Evolutionary conservation across 257 asterid genomes (phyloP), one percentile per base, ranked within the genome.

Genomic region (Salvia splendens): DNA sequence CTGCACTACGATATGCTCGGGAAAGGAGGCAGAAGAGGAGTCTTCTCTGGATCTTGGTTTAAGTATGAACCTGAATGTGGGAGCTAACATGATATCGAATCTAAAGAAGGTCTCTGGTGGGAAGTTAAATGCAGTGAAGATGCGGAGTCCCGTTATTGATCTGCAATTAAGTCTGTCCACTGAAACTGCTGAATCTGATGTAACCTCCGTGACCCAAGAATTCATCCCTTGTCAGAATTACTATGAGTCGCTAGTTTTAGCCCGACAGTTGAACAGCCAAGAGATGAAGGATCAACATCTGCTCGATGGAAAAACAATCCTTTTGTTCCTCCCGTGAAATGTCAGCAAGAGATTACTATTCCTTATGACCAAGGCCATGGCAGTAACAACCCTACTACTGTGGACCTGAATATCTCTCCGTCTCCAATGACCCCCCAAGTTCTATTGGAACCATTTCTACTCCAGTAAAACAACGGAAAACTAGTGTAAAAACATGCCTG

Each of bases 221-320:
- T 63, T 77, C 52, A 49, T 74, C 42, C 67, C 68, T 41, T 57
- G 49, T 71, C 62, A 41, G 64, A 73, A 57, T 47, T 76, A 45
- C 38, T 36, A 74, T 0, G 78, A 74, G 50, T 42, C 73, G 35
- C 77, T 1, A 24, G 30, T 24, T 24, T 24, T 77, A 17, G 43
- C 68, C 40, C 75, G 12, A 41, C 64, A 14, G 15, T 35, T 61
- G 30, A 24, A 24, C 84, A 75, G 55, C 61, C 70, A 64, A 83
- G 68, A 61, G 95, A 87, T 67, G 86, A 85, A 69, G 95, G 89
- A 33, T 83, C 92, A 68, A 81, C 84, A 77, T 85, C 92, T 5
- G 79, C 88, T 60, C 86, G 82, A 43, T 78, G 86, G 87, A 85
- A 74, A 76, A 28, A 41, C 12, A 83, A 83, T 11, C 67, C 85